A percentile compares a stretch with the other conserved stretches of the same genome.
These are phyloP conservation scores for Saposhnikovia divaricata DNA, from an alignment of 129 eudicot species.

Conservation along the genomic window DNA sequence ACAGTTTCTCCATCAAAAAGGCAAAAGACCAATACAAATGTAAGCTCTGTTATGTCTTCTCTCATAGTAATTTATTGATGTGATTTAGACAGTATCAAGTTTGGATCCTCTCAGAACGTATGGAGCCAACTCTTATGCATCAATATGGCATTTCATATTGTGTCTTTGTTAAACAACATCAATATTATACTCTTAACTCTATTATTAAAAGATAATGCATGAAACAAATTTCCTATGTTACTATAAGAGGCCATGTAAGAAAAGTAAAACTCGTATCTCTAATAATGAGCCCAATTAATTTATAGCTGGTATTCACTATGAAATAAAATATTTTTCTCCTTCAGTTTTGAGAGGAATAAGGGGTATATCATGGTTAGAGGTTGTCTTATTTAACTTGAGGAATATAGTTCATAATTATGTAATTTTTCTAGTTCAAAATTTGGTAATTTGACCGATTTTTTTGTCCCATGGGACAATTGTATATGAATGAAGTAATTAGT, in stretches of 20 bases:
- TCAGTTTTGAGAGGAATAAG: not conserved
- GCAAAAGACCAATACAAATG: slow-evolving; percentile 44
- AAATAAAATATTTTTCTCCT: not conserved
- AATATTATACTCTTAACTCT: not conserved
- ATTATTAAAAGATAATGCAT: not conserved
- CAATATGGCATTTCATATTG: not conserved
- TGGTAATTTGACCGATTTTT: no score
- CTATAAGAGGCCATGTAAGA: not conserved
- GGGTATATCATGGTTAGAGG: not conserved
- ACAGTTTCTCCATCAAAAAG: slow-evolving; percentile 47
- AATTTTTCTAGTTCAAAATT: not conserved
- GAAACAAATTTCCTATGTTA: not conserved
- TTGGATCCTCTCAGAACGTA: not conserved
- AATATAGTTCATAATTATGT: not conserved
- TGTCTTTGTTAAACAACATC: not conserved
- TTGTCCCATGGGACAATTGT: not conserved
- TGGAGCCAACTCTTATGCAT: not conserved
- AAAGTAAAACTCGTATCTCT: not conserved
- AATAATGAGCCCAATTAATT: not conserved
- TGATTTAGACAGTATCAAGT: not conserved
- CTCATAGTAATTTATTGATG: not conserved
- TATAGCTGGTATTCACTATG: not conserved
- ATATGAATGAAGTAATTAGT: not conserved
- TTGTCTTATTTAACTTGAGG: not conserved
- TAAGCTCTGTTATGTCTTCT: slow-evolving; percentile 23